Conservation (phyloP, 2,329 filamentous ascomycete species). For the Sclerotinia spermophila region DNA sequence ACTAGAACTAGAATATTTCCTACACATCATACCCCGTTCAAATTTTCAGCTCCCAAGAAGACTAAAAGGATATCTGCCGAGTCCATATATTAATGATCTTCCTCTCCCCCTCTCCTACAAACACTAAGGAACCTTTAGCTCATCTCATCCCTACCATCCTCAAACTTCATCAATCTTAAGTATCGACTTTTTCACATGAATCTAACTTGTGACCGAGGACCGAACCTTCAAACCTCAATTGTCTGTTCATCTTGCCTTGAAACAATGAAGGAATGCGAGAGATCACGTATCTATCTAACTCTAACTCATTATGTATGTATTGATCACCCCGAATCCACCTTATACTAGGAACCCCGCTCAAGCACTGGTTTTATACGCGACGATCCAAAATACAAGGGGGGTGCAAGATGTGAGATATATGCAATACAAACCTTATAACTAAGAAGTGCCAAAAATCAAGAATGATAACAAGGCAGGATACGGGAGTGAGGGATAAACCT, state of each 20-base stretch:
- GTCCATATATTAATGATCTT: background rate
- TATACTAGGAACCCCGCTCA: background rate
- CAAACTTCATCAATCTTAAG: background rate
- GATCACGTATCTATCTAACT: background rate
- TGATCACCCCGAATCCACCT: background rate
- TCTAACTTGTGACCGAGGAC: background rate
- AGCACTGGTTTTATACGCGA: background rate
- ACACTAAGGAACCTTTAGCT: background rate
- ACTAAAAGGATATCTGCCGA: background rate
- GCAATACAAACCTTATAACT: background rate
- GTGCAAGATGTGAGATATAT: background rate
- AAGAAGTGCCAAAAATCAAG: background rate
- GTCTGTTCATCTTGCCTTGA: background rate
- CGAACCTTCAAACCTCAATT: background rate
- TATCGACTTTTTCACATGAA: background rate
- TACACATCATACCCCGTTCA: background rate
- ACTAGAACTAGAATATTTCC: background rate
- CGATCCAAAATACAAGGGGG: background rate
- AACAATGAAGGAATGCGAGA: background rate
- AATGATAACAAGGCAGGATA: background rate
- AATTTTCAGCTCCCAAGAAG: background rate
- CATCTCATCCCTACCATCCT: background rate
- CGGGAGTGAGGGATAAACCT: background rate
- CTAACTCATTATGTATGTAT: too few species aligned
- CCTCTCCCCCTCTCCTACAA: too few species aligned